Percentiles rank a stretch among this genome's conserved stretches.
Conservation (phyloP, 2,329 filamentous ascomycete genomes). For the Aureobasidium mangrovei region DNA sequence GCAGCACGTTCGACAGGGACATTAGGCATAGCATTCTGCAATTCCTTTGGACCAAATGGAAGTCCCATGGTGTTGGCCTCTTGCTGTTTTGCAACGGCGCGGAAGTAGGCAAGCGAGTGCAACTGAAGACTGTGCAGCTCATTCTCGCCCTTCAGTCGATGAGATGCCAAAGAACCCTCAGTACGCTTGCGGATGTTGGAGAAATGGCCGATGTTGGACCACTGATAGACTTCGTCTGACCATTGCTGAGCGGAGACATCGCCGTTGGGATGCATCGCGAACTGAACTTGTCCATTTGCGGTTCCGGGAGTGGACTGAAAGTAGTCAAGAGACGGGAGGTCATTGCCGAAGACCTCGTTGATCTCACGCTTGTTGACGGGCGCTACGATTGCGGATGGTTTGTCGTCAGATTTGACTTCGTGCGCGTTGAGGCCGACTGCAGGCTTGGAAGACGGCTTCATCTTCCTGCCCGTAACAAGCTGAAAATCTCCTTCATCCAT, state of each 20-base stretch:
- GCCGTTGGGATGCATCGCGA: conserved; percentile 40
- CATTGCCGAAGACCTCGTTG: conserved; percentile 32
- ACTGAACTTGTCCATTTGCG: conserved; percentile 36
- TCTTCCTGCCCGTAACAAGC: conserved; percentile 22
- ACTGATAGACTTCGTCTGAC: conserved; percentile 32
- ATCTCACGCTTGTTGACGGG: conserved; percentile 26
- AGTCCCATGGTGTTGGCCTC: conserved; percentile 24
- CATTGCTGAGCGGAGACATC: conserved; percentile 42
- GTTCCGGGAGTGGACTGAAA: conserved; percentile 27
- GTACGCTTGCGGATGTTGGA: conserved; percentile 33
- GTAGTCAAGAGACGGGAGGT: conserved; percentile 33
- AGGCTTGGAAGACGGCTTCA: conserved; percentile 13
- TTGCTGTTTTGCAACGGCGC: conserved; percentile 33
- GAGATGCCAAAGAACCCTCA: conserved; percentile 36
- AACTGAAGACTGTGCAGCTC: conserved; percentile 26
- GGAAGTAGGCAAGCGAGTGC: conserved; percentile 35
- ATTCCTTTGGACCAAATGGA: conserved; percentile 25
- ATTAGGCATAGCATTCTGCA: conserved; percentile 21
- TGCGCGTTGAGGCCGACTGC: conserved; percentile 19
- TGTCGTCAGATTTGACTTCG: conserved; percentile 22
- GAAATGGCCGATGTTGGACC: conserved; percentile 39
- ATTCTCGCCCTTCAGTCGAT: conserved; percentile 31
- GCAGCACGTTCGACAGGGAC: background rate
- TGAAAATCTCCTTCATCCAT: conserved; percentile 22
- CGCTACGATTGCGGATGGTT: conserved; percentile 25